These are phyloP conservation scores for Zoysia matrella DNA, from an alignment of 202 grass and related monocot species.

Conservation along the genomic window DNA sequence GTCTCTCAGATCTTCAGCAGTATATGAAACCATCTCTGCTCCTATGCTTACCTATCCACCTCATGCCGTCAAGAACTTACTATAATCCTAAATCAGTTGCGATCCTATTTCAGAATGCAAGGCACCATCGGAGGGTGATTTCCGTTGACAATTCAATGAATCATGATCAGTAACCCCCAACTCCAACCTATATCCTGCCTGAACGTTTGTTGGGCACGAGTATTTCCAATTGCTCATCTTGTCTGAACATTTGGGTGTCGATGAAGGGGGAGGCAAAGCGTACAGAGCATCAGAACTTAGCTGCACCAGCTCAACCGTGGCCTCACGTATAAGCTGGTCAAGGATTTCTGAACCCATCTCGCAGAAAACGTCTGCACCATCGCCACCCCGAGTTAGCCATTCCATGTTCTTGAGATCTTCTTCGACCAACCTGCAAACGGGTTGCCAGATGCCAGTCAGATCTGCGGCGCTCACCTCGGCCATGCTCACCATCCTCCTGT, in stretches of 20 bases:
- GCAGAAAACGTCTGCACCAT: slow-evolving; percentile 26
- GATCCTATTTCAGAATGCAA: not conserved
- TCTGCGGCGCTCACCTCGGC: slow-evolving; percentile 11
- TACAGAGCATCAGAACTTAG: slow-evolving; percentile 16
- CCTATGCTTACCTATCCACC: slow-evolving; percentile 11
- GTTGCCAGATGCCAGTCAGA: slow-evolving; percentile 23
- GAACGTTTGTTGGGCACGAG: not conserved
- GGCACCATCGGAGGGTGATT: not conserved
- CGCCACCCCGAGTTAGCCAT: slow-evolving; percentile 47
- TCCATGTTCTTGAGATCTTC: slow-evolving; percentile 49
- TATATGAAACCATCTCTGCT: slow-evolving; percentile 1
- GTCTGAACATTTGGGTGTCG: not conserved
- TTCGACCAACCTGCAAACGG: slow-evolving; percentile 55
- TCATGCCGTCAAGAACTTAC: slow-evolving; percentile 5
- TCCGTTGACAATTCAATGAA: not conserved
- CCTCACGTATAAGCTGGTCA: slow-evolving; percentile 58
- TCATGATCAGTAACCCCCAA: not conserved
- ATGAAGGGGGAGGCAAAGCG: too few relatives aligned
- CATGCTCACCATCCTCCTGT: slow-evolving; percentile 31
- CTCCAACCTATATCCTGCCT: not conserved
- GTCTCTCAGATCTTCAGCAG: slow-evolving; percentile 12
- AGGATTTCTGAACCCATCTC: slow-evolving; percentile 50
- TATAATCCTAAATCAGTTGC: not conserved
- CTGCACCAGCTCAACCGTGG: slow-evolving; percentile 48
- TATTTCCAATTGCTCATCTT: not conserved